Evolutionary conservation across 2,329 filamentous ascomycete genomes (phyloP).

Genomic region (Tolypocladium pustulatum): DNA sequence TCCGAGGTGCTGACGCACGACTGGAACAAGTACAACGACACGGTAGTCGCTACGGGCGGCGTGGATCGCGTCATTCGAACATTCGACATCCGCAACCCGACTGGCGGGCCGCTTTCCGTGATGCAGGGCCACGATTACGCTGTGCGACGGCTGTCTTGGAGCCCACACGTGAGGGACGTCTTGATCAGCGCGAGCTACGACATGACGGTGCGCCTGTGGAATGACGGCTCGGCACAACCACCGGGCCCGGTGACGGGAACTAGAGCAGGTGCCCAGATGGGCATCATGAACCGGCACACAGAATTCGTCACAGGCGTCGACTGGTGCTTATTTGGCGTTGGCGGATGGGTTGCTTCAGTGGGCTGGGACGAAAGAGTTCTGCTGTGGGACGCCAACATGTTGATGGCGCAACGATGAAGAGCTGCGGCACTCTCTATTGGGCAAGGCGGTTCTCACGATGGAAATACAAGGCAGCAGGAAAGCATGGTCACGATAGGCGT

Average conservation of each 20-base stretch:
- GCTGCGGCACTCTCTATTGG: not conserved
- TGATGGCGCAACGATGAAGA: constrained; percentile 21
- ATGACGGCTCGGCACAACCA: constrained; percentile 49
- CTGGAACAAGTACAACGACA: constrained; percentile 96
- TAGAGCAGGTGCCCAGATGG: constrained; percentile 59
- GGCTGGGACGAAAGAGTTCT: constrained; percentile 90
- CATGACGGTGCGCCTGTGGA: constrained; percentile 95
- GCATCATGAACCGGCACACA: constrained; percentile 83
- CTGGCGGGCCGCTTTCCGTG: constrained; percentile 59
- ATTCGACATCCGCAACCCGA: constrained; percentile 77
- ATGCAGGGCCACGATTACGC: constrained; percentile 87
- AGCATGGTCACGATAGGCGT: not conserved
- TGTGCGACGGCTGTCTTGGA: constrained; percentile 78
- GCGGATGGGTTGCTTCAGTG: constrained; percentile 90
- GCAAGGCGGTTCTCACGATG: not conserved
- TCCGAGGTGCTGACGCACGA: constrained; percentile 87
- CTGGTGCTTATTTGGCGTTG: constrained; percentile 93
- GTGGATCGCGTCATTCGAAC: constrained; percentile 81
- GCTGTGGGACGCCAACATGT: constrained; percentile 74
- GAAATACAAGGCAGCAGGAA: not conserved
- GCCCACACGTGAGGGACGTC: constrained; percentile 82
- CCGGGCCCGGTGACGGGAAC: constrained; percentile 24
- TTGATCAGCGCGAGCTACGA: constrained; percentile 88
- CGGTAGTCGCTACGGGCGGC: constrained; percentile 75
- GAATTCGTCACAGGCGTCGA: constrained; percentile 95